A percentile compares a stretch with the other conserved stretches of the same genome.
Evolutionary conservation across 495 filamentous ascomycete species (phyloP).

Genomic region (Parmelia sp.): DNA sequence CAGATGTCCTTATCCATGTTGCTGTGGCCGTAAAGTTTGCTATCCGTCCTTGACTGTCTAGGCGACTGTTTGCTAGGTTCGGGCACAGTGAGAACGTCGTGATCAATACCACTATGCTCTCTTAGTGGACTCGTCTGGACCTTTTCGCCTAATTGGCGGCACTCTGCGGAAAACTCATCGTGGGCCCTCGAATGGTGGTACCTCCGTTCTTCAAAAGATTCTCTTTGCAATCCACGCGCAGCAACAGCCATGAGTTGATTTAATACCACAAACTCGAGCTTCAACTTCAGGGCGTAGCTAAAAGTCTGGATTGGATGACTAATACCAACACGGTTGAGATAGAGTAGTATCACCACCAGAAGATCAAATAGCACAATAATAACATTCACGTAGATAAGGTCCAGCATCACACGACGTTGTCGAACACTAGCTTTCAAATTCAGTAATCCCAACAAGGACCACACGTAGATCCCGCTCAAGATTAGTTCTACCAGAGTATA

Average conservation of each 20-base stretch:
- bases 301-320: constrained; percentile 43
- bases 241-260: constrained; percentile 38
- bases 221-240: constrained; percentile 18
- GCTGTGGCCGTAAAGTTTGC: background rate
- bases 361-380: constrained; percentile 45
- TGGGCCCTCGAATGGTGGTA: constrained; percentile 17
- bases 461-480: constrained; percentile 36
- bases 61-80: background rate
- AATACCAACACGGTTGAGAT: constrained; percentile 34
- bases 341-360: constrained; percentile 36
- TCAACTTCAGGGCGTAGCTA: constrained; percentile 49
- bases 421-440: constrained; percentile 30
- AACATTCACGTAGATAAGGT: constrained; percentile 44
- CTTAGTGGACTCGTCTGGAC: background rate
- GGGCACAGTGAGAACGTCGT: background rate
- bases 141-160: constrained; percentile 5
- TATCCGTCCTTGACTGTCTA: background rate
- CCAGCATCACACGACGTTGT: constrained; percentile 33
- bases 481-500: constrained; percentile 38
- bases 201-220: constrained; percentile 20
- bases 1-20: background rate
- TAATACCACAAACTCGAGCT: constrained; percentile 48
- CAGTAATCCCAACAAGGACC: constrained; percentile 34
- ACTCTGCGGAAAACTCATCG: background rate
- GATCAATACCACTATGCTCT: background rate